phyloP scores from a whole-genome alignment of 176 grass and related monocot genomes.

The Phoenix dactylifera region DNA sequence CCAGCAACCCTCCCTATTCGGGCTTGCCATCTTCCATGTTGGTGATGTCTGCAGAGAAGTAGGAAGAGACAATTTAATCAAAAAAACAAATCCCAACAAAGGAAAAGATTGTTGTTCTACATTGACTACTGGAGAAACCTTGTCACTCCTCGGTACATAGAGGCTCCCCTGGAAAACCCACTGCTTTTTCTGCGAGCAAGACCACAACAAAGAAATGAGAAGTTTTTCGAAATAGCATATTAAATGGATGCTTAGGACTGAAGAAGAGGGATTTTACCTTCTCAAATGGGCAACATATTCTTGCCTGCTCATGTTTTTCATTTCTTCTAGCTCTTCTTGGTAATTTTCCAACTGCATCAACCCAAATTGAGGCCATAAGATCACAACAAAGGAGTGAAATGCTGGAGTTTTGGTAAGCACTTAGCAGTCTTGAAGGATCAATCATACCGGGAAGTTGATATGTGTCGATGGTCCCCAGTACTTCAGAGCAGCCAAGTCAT shows the following conservation, averaged over 20 bases:
- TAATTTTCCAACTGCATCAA: slow-evolving; percentile 61
- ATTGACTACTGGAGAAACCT: slow-evolving; percentile 26
- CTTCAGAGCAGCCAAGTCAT: slow-evolving; percentile 90
- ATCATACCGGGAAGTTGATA: slow-evolving; percentile 73
- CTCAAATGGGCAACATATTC: slow-evolving; percentile 84
- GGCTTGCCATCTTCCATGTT: slow-evolving; percentile 97
- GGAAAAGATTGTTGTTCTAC: too few relatives aligned
- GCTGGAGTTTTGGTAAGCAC: too few relatives aligned
- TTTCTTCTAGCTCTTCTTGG: slow-evolving; percentile 55
- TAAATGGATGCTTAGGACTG: too few relatives aligned
- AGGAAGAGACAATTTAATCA: neutral
- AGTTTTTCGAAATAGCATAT: too few relatives aligned
- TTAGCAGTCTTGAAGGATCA: neutral
- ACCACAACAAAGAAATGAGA: neutral
- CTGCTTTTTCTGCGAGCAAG: slow-evolving; percentile 63
- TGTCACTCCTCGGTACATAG: slow-evolving; percentile 92
- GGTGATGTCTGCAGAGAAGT: slow-evolving; percentile 65
- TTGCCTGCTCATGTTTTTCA: slow-evolving; percentile 90
- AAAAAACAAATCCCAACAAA: too few relatives aligned
- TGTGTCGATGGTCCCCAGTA: slow-evolving; percentile 83
- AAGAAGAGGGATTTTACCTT: slow-evolving; percentile 31
- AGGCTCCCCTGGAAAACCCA: slow-evolving; percentile 92
- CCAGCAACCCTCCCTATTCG: slow-evolving; percentile 89
- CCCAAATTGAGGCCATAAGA: too few relatives aligned
- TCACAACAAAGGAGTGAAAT: too few relatives aligned